Evolutionary conservation across 768 basidiomycete species (phyloP), one percentile per base, ranked within the genome.

Genomic region (Boletus pseudo-olivaceus): DNA sequence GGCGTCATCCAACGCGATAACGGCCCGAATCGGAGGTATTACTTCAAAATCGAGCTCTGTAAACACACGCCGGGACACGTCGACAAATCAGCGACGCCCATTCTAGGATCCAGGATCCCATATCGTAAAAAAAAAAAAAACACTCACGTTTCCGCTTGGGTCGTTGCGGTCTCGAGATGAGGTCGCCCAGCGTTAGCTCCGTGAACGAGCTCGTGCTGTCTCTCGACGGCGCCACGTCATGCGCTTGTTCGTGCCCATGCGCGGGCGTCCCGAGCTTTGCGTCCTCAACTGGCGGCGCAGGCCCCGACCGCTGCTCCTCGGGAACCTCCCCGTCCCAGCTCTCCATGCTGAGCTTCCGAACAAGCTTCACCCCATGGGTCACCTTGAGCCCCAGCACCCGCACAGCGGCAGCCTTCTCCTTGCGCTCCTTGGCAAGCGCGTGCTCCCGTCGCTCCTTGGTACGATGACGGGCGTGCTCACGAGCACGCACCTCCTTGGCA

Each of bases 381-480:
- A 48, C 51, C 54, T 64, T 70, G 59, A 66, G 40, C 12, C 64
- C 66, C 6, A 59, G 23, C 27, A 55, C 54, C 7, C 55, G 57
- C 46, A 42, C 49, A 3, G 40, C 48, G 4, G 64, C 55, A 7
- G 56, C 64, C 56, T 60, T 64, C 55, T 70, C 64, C 58, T 72
- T 70, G 55, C 68, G 68, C 53, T 68, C 59, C 68, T 57, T 68
- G 9, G 61, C 56, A 6, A 68, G 66, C 12, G 62, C 58, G 9
- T 72, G 64, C 55, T 66, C 70, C 47, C 50, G 70, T 27, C 68
- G 67, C 52, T 69, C 67, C 56, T 70, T 71, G 50, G 53, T 59
- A 23, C 62, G 69, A 32, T 70, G 69, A 53, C 71, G 69, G 8
- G 69, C 70, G 30, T 67, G 71, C 59, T 71, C 69, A 12, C 57